A percentile compares a stretch with the other conserved stretches of the same genome.
phyloP scores from a whole-genome alignment of 192 early-diverging fungal genomes.

The Podila epicladia region DNA sequence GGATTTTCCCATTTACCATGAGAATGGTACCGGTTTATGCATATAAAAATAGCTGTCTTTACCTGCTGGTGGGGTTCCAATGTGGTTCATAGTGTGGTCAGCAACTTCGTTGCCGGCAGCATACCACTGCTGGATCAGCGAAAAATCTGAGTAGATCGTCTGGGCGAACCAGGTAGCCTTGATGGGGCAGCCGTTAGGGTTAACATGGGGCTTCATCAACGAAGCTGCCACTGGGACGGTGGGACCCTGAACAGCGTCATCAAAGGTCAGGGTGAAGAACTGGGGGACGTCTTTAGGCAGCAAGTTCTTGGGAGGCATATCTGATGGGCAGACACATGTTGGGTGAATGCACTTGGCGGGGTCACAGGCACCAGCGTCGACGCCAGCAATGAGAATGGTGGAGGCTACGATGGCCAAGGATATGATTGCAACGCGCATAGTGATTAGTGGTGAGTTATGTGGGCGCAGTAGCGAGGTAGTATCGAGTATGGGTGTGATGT shows the following conservation, averaged over 20 bases:
- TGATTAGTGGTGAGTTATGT: neutral
- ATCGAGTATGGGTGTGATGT: neutral
- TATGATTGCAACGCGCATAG: neutral
- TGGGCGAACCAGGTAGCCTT: constrained; percentile 69
- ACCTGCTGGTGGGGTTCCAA: constrained; percentile 45
- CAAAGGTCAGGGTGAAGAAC: constrained; percentile 70
- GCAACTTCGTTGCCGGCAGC: constrained; percentile 73
- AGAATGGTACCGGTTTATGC: neutral
- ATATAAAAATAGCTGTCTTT: neutral
- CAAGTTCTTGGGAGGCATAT: constrained; percentile 58
- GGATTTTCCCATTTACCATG: neutral
- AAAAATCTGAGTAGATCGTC: constrained; percentile 70
- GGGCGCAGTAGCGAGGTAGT: neutral
- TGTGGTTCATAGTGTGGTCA: constrained; percentile 65
- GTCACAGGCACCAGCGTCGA: constrained; percentile 53
- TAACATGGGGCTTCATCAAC: constrained; percentile 36
- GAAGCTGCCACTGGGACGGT: constrained; percentile 26
- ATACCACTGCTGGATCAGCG: constrained; percentile 67
- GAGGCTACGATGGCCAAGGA: neutral
- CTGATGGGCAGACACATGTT: constrained; percentile 60
- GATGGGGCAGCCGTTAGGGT: constrained; percentile 67
- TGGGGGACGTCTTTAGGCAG: constrained; percentile 61
- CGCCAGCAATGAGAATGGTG: neutral
- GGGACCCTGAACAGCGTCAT: constrained; percentile 65
- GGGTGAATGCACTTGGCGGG: constrained; percentile 59